Evolutionary conservation across 306 rosid genomes (phyloP).

Genomic region (Glycine latifolia): DNA sequence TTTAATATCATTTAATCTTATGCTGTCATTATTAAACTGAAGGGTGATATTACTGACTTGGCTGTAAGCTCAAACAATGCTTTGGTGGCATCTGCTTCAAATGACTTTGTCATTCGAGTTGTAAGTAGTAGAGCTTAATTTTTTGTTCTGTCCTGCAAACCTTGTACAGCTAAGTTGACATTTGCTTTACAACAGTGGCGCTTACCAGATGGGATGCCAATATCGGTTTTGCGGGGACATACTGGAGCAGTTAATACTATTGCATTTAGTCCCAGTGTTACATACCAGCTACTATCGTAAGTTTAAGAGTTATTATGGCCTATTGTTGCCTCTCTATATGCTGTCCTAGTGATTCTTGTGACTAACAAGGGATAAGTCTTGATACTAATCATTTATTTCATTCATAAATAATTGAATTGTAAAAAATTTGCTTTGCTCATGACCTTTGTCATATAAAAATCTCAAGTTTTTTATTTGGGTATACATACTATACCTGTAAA

Average conservation of each 20-base stretch:
- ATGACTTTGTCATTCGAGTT: slow-evolving; percentile 89
- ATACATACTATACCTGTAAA: background rate
- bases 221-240: slow-evolving; percentile 91
- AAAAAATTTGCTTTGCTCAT: slow-evolving; percentile 2
- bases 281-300: slow-evolving; percentile 84
- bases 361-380: background rate
- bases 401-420: slow-evolving; percentile 21
- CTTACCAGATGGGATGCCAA: slow-evolving; percentile 86
- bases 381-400: slow-evolving; percentile 29
- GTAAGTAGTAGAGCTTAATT: slow-evolving; percentile 60
- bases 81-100: slow-evolving; percentile 94
- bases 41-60: slow-evolving; percentile 91
- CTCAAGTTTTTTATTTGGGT: background rate
- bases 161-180: slow-evolving; percentile 40
- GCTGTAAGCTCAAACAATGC: slow-evolving; percentile 72
- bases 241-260: slow-evolving; percentile 86
- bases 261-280: slow-evolving; percentile 81
- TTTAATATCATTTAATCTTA: slow-evolving; percentile 33
- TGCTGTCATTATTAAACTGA: slow-evolving; percentile 48
- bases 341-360: slow-evolving; percentile 23
- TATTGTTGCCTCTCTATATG: slow-evolving; percentile 34
- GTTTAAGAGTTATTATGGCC: slow-evolving; percentile 47
- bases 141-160: slow-evolving; percentile 33
- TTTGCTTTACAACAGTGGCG: slow-evolving; percentile 75
- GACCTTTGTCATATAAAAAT: background rate